A percentile compares a stretch with the other conserved stretches of the same genome.
phyloP scores from a whole-genome alignment of 805 yeast species.

The Candida montana region DNA sequence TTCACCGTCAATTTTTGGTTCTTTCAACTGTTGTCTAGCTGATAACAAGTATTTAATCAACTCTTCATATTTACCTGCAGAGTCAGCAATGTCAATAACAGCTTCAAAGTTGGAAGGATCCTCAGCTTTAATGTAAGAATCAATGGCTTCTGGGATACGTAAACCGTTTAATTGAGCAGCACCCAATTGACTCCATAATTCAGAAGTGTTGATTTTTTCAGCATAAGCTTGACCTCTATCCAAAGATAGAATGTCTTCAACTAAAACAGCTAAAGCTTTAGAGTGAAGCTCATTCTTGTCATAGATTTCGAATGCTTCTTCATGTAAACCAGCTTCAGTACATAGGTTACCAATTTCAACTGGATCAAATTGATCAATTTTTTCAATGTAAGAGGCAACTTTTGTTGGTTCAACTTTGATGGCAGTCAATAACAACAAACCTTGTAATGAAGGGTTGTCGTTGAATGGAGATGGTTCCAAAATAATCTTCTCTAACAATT shows the following conservation, averaged over 20 bases:
- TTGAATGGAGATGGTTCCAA: slow-evolving; percentile 96
- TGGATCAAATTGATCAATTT: slow-evolving; percentile 86
- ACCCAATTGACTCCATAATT: slow-evolving; percentile 93
- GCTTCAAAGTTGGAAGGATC: slow-evolving; percentile 87
- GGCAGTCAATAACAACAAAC: slow-evolving; percentile 87
- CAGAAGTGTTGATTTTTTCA: slow-evolving; percentile 79
- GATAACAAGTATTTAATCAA: slow-evolving; percentile 76
- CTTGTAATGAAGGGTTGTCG: slow-evolving; percentile 93
- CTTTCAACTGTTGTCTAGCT: slow-evolving; percentile 91
- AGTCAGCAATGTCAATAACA: slow-evolving; percentile 92
- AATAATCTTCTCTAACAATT: slow-evolving; percentile 90
- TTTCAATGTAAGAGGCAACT: slow-evolving; percentile 79
- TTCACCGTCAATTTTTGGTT: slow-evolving; percentile 90
- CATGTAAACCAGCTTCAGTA: slow-evolving; percentile 80
- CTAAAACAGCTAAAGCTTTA: slow-evolving; percentile 84
- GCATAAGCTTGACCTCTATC: slow-evolving; percentile 94
- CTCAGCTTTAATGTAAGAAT: slow-evolving; percentile 85
- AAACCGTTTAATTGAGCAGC: slow-evolving; percentile 92
- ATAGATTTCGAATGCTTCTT: slow-evolving; percentile 92
- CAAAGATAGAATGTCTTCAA: slow-evolving; percentile 87
- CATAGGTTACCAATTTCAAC: slow-evolving; percentile 90
- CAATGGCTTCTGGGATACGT: slow-evolving; percentile 86
- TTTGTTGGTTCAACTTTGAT: slow-evolving; percentile 89
- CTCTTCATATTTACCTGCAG: slow-evolving; percentile 95
- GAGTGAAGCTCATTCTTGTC: slow-evolving; percentile 72